Percentiles rank a stretch among this genome's conserved stretches.
phyloP scores from a whole-genome alignment of 176 grass and related monocot species.

The Paspalum notatum region DNA sequence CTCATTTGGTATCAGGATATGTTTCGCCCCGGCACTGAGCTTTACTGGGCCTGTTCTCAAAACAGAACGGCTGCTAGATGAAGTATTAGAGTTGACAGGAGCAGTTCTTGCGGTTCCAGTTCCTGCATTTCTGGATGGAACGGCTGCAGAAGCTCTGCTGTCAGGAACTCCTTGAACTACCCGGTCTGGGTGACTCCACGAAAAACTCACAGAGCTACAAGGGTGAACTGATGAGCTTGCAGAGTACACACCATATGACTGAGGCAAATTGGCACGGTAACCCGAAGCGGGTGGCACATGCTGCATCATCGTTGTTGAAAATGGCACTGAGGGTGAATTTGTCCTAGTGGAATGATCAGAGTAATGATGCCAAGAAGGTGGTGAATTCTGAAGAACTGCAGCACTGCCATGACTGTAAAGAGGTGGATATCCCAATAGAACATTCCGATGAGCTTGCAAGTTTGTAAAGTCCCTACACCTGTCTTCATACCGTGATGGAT shows the following conservation, averaged over 20 bases:
- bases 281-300: constrained; percentile 36
- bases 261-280: constrained; percentile 38
- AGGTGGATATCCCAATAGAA: constrained; percentile 37
- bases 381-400: constrained; percentile 37
- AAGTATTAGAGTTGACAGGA: constrained; percentile 32
- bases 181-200: constrained; percentile 24
- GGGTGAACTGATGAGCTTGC: constrained; percentile 33
- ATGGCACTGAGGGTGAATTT: constrained; percentile 14
- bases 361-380: constrained; percentile 33
- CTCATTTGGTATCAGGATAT: constrained; percentile 55
- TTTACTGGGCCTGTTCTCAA: constrained; percentile 54
- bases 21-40: constrained; percentile 53
- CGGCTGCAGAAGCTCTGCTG: background rate
- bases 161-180: constrained; percentile 30
- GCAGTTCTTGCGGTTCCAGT: constrained; percentile 24
- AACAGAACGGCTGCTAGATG: constrained; percentile 23
- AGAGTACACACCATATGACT: constrained; percentile 39
- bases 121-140: constrained; percentile 33
- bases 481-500: constrained; percentile 38
- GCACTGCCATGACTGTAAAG: constrained; percentile 30
- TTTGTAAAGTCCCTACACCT: constrained; percentile 20
- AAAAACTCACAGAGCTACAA: constrained; percentile 9
- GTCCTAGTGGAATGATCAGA: constrained; percentile 24
- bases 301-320: constrained; percentile 28
- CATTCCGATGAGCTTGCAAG: constrained; percentile 14